phyloP scores from a whole-genome alignment of 441 rosid species.

The Francoa sonchifolia region DNA sequence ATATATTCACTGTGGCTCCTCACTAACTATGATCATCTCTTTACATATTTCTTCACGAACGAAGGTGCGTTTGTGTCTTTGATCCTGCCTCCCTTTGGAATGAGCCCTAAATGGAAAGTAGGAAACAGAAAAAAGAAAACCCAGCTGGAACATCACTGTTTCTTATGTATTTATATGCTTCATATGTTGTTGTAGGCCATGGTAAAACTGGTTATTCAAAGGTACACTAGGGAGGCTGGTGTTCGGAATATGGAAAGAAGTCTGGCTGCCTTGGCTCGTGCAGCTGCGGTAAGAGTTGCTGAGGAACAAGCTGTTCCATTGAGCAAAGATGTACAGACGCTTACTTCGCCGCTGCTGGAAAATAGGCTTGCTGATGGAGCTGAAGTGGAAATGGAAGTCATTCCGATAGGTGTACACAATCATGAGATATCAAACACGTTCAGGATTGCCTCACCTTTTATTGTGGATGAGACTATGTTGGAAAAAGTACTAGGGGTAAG shows the following conservation, averaged over 20 bases:
- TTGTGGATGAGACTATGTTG: slow-evolving; percentile 83
- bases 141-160: background rate
- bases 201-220: slow-evolving; percentile 77
- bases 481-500: slow-evolving; percentile 88
- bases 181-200: slow-evolving; percentile 39
- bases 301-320: slow-evolving; percentile 71
- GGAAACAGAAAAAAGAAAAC: slow-evolving; percentile 2
- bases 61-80: background rate
- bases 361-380: slow-evolving; percentile 84
- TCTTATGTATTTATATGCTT: slow-evolving; percentile 1
- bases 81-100: background rate
- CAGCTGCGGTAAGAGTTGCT: slow-evolving; percentile 92
- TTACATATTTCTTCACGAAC: background rate
- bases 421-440: slow-evolving; percentile 64
- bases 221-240: slow-evolving; percentile 98
- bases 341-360: slow-evolving; percentile 69
- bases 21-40: slow-evolving; percentile 2
- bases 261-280: slow-evolving; percentile 94
- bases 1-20: too few species aligned
- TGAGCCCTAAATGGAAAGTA: background rate
- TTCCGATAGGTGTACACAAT: slow-evolving; percentile 70
- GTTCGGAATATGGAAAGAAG: slow-evolving; percentile 85
- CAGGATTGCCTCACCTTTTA: slow-evolving; percentile 53
- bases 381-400: slow-evolving; percentile 97
- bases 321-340: slow-evolving; percentile 67